Evolutionary conservation across 176 grass and related monocot genomes (phyloP), one percentile per base, ranked within the genome.

Genomic region (bread wheat (Triticum aestivum)): DNA sequence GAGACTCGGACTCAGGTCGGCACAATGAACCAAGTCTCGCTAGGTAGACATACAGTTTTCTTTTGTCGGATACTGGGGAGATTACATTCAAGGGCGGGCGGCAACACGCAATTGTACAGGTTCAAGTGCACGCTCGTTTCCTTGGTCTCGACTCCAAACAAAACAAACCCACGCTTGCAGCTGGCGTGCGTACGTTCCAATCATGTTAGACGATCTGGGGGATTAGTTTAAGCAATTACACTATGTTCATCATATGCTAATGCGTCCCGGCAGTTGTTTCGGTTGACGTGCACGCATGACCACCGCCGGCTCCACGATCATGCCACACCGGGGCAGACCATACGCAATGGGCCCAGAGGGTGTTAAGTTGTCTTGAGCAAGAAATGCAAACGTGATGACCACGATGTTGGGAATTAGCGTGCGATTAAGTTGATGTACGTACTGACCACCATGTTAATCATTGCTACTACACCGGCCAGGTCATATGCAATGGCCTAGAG

Each of bases 281-380:
- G 44, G 44, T 52, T 75, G 73, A 75, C 73, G 73, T 75, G 73
- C 73, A 76, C 42, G 73, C 26, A 52, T 76, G 4, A 26, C 44
- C 73, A 51, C 73, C 14, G 26, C 72, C 72, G 17, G 27, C 72
- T 75, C 23, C 37, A 29, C 9, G 44, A 52, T 76, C 13, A 32
- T 76, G 72, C 41, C n/a, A 73, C 69, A n/a, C 68, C 68, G 20
- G 35, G 17, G 47, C 17, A 70, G 18, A 39, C 30, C 30, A 69
- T 65, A 26, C 10, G 61, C 47, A 51, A 51, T 15, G 47, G 47
- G 13, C 47, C 47, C 47, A 51, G 47, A 14, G 12, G 13, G 34
- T 5, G 5, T 5, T 4, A 11, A 37, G 13, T 6, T 32, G 26
- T 3, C 15, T 33, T 66, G 27, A 30, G 5, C 14, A 32, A 13